phyloP scores from a whole-genome alignment of 2,329 filamentous ascomycete genomes.

The Colletotrichum sp. region DNA sequence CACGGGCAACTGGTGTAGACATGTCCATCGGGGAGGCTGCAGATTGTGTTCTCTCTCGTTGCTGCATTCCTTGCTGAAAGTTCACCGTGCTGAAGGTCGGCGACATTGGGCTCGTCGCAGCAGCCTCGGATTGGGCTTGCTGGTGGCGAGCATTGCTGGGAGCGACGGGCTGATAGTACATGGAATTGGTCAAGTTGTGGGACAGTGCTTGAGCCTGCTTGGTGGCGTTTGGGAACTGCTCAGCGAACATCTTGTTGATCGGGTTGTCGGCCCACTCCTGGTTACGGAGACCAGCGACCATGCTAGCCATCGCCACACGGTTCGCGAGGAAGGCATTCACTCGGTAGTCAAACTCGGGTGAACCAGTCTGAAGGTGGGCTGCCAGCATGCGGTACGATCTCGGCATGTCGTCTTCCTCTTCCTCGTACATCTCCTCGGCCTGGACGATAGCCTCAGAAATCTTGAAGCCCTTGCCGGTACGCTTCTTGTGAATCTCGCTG shows the following conservation, averaged over 20 bases:
- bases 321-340: conserved; percentile 55
- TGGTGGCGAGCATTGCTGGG: not conserved
- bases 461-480: conserved; percentile 81
- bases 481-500: conserved; percentile 87
- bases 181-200: conserved; percentile 19
- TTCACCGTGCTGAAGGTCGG: not conserved
- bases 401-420: conserved; percentile 84
- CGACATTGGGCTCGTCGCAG: not conserved
- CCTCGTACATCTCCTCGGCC: conserved; percentile 96
- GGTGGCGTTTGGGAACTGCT: conserved; percentile 47
- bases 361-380: conserved; percentile 65
- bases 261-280: conserved; percentile 48
- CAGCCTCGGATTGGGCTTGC: not conserved
- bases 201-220: conserved; percentile 31
- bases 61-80: conserved; percentile 25
- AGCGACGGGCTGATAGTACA: conserved; percentile 9
- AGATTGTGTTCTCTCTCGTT: conserved; percentile 12
- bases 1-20: conserved; percentile 4
- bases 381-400: conserved; percentile 69
- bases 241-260: conserved; percentile 51
- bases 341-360: conserved; percentile 65
- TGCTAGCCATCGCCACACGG: conserved; percentile 46
- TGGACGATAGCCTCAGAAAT: conserved; percentile 80
- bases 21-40: conserved; percentile 23
- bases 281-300: conserved; percentile 37